Base-by-base conservation (phyloP, 1,284 basidiomycete species). In the Ustilago trichophora region DNA sequence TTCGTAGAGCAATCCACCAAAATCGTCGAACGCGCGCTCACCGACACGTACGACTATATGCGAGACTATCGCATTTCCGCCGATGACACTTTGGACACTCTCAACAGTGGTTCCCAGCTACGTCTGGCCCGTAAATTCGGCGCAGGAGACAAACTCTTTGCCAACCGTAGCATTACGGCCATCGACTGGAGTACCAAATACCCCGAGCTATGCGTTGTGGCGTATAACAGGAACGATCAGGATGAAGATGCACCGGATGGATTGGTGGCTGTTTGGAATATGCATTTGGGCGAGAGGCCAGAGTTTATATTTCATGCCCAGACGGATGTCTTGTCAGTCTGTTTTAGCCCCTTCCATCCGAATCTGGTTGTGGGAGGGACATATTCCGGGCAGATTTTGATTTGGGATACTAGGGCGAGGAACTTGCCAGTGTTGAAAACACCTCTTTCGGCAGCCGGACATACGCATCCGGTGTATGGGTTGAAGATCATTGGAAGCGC, bases 121-220 rank as follows among this genome's bases (percentile, higher is more conserved):
- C 64, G 74, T 15, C 45, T 69, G 5, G 40, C 53, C 2, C 57
- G 73, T 15, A 68, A 47, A 12, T 79, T 80, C 44, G 62, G 67
- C 3, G 25, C n/a, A 10, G 73, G 67, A 16, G 74, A 77, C n/a
- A 64, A 72, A 52, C 36, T 32, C 34, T 75, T 70, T 47, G 71
- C 90, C 80, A 93, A 94, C 75, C 85, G 96, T 47, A 94, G 93
- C 11, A 91, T 99, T 51, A 98, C 96, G 0, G 93, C 91, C 67
- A 85, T 98, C 13, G 96, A 98, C 80, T 99, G 96, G 96, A 96
- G 93, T 46, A 90, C 91, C 2, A 95, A 97, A 92, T 96, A 93
- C 75, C 94, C 94, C 8, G 96, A 99, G 83, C 87, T 99, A 21
- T 91, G 88, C 59, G 91, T 92, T 9, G 93, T 93, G 0, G 90